phyloP scores from a whole-genome alignment of 805 yeast genomes.

The Cephaloascus fragrans region DNA sequence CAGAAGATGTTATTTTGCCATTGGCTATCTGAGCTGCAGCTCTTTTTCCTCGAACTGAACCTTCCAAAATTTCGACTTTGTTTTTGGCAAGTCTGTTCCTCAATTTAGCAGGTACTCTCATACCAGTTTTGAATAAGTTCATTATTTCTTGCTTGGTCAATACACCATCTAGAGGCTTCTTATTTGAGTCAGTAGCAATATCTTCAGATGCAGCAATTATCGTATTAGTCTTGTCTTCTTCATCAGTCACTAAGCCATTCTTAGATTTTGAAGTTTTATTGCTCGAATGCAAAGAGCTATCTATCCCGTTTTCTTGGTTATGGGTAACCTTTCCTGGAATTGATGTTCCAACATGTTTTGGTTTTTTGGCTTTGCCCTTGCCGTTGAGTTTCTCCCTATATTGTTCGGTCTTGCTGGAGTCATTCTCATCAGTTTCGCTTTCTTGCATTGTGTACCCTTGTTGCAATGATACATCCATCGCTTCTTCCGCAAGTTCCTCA shows the following conservation, averaged over 20 bases:
- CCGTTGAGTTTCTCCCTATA: not conserved
- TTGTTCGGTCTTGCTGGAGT: not conserved
- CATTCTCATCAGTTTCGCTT: not conserved
- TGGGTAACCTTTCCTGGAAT: not conserved
- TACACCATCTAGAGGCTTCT: conserved; percentile 3
- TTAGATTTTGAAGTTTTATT: too few species aligned
- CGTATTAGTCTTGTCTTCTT: conserved; percentile 12
- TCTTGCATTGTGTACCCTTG: too few species aligned
- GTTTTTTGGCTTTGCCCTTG: not conserved
- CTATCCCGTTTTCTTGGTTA: too few species aligned
- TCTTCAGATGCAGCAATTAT: conserved; percentile 6
- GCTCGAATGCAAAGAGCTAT: too few species aligned
- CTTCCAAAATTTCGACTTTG: not conserved
- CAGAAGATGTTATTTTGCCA: not conserved
- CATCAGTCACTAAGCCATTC: conserved; percentile 18
- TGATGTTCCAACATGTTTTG: not conserved
- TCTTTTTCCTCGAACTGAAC: not conserved
- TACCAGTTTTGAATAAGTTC: conserved; percentile 13
- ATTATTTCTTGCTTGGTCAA: conserved; percentile 12
- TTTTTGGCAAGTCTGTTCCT: conserved; percentile 1
- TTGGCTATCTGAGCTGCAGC: not conserved
- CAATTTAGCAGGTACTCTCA: conserved; percentile 5
- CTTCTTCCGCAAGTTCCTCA: conserved; percentile 9
- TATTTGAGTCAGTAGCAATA: conserved; percentile 2
- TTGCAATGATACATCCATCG: too few species aligned